Base-by-base conservation (phyloP, 441 rosid species). In the Arabidopsis lyrata region DNA sequence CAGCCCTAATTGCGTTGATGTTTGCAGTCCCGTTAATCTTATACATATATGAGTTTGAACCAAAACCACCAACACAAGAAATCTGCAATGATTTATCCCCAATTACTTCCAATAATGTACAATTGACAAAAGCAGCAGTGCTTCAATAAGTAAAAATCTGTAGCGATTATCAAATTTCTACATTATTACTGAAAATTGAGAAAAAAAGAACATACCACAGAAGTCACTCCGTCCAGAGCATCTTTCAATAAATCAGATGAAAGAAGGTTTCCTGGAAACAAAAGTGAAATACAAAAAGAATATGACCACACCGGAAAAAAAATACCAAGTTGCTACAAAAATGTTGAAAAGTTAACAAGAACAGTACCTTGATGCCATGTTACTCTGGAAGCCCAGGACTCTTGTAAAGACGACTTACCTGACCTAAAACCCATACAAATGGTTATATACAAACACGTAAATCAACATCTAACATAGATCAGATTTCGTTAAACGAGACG, bases 1-100 rank as follows among this genome's bases (percentile, higher is more conserved):
- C 98, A 77, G 89, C 96, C 83, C 90, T 86, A 76, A 95, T 87
- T 9, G 98, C 98, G 79, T 91, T 90, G 70, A 93, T 88, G 84
- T 95, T 93, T 61, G 98, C 97, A 68, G 97, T 90, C 34, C 99
- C 99, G 7, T 95, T 95, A 71, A 90, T 88, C 85, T 95, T 93
- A 78, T 95, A 91, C 99, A 95, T 95, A 47, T 90, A 75, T 50
- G 98, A 85, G 74, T 91, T 86, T 44, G 98, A 93, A 68, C 99
- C 99, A 81, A 95, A 95, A 66, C 98, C 97, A 45, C 99, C 98
- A 69, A 91, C 86, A 68, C 97, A 95, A 31, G 99, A 95, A 27
- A 95, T 85, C 99, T 95, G 80, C 75, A 86, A 66, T 71, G 9
- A 39, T 45, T 53, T 27, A 75, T 52, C 48, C 38, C 13, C 0